Evolutionary conservation across 2,329 filamentous ascomycete genomes (phyloP).

Genomic region (Neospermospora avenae): DNA sequence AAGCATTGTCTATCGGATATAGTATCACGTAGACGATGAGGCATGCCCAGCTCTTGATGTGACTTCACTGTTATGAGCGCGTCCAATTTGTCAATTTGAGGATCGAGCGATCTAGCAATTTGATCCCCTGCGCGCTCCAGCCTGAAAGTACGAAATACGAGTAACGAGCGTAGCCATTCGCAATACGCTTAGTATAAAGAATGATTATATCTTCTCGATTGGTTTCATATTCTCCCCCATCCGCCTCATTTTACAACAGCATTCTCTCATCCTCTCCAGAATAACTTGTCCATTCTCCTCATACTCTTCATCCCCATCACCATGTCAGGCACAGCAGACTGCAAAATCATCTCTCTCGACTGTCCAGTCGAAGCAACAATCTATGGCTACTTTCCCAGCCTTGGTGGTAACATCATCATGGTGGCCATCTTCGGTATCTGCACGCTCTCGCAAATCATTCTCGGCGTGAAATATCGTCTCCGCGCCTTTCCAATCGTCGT

Average conservation of each 20-base stretch:
- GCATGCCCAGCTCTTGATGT: neutral
- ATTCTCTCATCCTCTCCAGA: neutral
- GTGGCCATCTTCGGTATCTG: constrained; percentile 45
- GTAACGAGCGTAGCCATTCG: neutral
- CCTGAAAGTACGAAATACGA: neutral
- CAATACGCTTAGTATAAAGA: neutral
- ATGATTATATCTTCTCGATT: neutral
- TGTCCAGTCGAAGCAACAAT: constrained; percentile 52
- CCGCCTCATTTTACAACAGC: neutral
- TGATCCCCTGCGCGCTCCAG: neutral
- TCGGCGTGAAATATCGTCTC: constrained; percentile 48
- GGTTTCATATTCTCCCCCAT: neutral
- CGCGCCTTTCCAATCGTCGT: constrained; percentile 50
- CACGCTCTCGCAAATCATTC: constrained; percentile 39
- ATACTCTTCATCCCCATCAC: neutral
- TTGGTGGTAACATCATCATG: constrained; percentile 53
- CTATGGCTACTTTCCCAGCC: constrained; percentile 52
- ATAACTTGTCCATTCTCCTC: neutral
- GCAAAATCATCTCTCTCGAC: constrained; percentile 34
- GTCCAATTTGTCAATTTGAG: neutral
- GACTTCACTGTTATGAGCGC: neutral
- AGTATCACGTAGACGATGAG: no score
- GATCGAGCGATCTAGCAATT: neutral
- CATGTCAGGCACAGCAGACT: constrained; percentile 29
- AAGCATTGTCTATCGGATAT: no score